These are phyloP conservation scores for Aquilaria yunnanensis DNA, from an alignment of 345 rosid species.

Conservation along the genomic window DNA sequence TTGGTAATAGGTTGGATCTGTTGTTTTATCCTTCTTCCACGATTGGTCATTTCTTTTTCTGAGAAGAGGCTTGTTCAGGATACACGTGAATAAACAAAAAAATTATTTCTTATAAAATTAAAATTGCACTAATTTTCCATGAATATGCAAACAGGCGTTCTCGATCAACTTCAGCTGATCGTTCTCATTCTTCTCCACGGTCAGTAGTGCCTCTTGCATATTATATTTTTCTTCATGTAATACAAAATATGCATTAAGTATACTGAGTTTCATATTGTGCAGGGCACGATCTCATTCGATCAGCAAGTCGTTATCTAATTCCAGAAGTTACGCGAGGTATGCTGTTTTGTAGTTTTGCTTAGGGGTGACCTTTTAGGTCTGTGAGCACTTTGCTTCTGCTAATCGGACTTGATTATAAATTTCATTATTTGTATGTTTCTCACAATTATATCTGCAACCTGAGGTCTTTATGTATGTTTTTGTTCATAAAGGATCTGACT, in stretches of 20 bases:
- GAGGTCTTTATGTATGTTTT: neutral
- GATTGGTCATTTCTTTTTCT: no score
- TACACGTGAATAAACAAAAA: no score
- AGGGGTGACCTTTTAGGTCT: conserved; percentile 7
- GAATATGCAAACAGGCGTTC: no score
- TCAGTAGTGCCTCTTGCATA: conserved; percentile 15
- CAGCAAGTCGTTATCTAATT: conserved; percentile 54
- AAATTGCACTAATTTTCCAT: no score
- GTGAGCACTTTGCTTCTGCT: neutral
- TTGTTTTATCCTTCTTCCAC: no score
- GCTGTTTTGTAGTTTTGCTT: conserved; percentile 7
- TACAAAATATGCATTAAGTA: neutral
- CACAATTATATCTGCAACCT: neutral
- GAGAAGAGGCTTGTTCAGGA: no score
- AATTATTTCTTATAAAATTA: no score
- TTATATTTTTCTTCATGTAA: neutral
- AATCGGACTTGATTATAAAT: neutral
- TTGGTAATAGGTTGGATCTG: no score
- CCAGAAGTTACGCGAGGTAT: conserved; percentile 64
- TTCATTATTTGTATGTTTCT: neutral
- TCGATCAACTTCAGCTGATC: conserved; percentile 8
- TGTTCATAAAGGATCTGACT: no score
- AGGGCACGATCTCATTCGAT: conserved; percentile 40
- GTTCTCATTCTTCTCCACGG: conserved; percentile 27
- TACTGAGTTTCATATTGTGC: conserved; percentile 31